These are phyloP conservation scores for Selenicereus undatus DNA, from an alignment of 148 eudicot species.

Conservation along the genomic window DNA sequence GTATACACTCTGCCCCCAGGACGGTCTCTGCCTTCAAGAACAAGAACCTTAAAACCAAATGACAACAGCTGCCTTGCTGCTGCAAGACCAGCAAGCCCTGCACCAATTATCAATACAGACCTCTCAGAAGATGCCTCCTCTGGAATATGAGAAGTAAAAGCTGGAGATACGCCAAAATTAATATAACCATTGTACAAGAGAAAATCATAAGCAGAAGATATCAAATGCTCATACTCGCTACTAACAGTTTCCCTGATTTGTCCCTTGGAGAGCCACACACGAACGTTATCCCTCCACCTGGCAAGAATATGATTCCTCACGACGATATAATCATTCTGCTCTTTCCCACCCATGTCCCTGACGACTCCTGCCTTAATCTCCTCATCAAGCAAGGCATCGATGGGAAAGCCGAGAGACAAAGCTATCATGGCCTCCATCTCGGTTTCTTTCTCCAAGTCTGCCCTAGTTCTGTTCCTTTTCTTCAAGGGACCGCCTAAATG, in stretches of 20 bases:
- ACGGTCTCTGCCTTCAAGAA: conserved; percentile 85
- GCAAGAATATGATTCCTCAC: conserved; percentile 91
- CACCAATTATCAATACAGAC: conserved; percentile 83
- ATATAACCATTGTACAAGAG: conserved; percentile 78
- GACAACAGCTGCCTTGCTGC: conserved; percentile 89
- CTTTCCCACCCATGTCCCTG: conserved; percentile 63
- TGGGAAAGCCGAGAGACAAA: conserved; percentile 82
- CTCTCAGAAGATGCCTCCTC: conserved; percentile 64
- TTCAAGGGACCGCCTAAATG: conserved; percentile 59
- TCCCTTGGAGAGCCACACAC: conserved; percentile 64
- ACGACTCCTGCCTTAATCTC: conserved; percentile 87
- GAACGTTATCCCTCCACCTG: conserved; percentile 78
- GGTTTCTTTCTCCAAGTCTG: conserved; percentile 84
- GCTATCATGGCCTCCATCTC: conserved; percentile 90
- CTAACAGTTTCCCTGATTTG: conserved; percentile 82
- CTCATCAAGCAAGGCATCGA: conserved; percentile 72
- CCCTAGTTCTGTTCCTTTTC: conserved; percentile 57
- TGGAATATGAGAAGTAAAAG: conserved; percentile 53
- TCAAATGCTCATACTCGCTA: conserved; percentile 66
- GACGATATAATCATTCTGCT: conserved; percentile 89
- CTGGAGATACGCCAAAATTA: conserved; percentile 69
- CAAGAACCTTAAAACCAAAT: conserved; percentile 77
- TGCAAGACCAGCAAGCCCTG: conserved; percentile 91
- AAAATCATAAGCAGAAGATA: conserved; percentile 77
- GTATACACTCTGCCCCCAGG: conserved; percentile 94